phyloP scores from a whole-genome alignment of 2,329 filamentous ascomycete species.

The Tolypocladium paradoxum region DNA sequence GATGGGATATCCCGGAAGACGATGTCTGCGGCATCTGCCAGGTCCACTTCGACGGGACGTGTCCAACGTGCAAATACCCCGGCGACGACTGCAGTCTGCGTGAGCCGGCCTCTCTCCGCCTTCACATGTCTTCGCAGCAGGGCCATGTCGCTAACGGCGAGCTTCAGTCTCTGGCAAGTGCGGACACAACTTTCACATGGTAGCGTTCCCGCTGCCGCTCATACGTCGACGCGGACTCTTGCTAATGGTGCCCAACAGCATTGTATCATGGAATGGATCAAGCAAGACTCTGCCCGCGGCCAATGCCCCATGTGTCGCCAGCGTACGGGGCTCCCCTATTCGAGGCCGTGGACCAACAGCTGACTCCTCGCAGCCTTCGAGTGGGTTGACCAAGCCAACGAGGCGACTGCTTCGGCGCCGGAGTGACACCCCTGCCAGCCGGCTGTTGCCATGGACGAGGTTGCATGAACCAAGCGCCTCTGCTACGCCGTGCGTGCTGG shows the following conservation, averaged over 20 bases:
- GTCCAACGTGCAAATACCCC: slow-evolving; percentile 94
- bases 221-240: background rate
- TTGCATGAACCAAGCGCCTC: background rate
- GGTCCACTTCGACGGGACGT: slow-evolving; percentile 94
- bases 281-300: slow-evolving; percentile 84
- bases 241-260: slow-evolving; percentile 45
- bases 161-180: slow-evolving; percentile 81
- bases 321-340: slow-evolving; percentile 40
- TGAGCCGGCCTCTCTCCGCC: slow-evolving; percentile 35
- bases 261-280: slow-evolving; percentile 92
- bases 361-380: slow-evolving; percentile 23
- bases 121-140: background rate
- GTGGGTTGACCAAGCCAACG: slow-evolving; percentile 27
- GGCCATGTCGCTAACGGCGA: background rate
- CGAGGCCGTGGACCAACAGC: background rate
- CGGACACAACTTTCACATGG: slow-evolving; percentile 97
- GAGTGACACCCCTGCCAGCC: slow-evolving; percentile 9
- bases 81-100: slow-evolving; percentile 89
- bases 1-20: slow-evolving; percentile 94
- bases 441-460: background rate
- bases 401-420: slow-evolving; percentile 12
- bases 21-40: slow-evolving; percentile 98
- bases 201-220: slow-evolving; percentile 26
- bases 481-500: background rate
- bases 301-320: slow-evolving; percentile 98